phyloP scores from a whole-genome alignment of 2,329 filamentous ascomycete species.

The Teratosphaeria viscida region DNA sequence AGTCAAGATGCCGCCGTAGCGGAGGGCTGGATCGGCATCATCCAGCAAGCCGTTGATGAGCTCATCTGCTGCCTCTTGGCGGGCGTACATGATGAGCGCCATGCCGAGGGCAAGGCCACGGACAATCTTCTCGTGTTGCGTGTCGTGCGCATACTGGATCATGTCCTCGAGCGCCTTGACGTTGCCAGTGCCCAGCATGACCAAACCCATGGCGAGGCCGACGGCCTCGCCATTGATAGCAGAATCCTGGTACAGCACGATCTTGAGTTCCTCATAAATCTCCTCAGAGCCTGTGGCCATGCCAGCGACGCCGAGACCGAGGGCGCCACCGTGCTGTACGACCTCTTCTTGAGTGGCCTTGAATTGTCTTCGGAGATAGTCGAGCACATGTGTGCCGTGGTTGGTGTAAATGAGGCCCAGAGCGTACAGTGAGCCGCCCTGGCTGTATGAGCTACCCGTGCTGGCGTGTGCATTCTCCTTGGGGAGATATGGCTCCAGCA shows the following conservation, averaged over 20 bases:
- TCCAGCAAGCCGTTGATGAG: conserved; percentile 87
- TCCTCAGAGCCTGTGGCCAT: conserved; percentile 91
- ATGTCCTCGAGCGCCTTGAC: conserved; percentile 88
- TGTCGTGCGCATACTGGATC: conserved; percentile 96
- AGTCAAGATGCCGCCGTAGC: conserved; percentile 98
- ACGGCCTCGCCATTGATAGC: conserved; percentile 96
- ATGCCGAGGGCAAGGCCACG: conserved; percentile 91
- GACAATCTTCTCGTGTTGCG: conserved; percentile 97
- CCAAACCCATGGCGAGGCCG: conserved; percentile 88
- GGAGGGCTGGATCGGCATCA: conserved; percentile 83
- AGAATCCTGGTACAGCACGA: conserved; percentile 82
- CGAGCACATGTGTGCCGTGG: conserved; percentile 80
- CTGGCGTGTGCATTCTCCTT: conserved; percentile 58
- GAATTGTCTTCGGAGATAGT: conserved; percentile 69
- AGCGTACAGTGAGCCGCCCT: conserved; percentile 90
- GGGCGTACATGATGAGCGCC: conserved; percentile 96
- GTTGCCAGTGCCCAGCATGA: conserved; percentile 98
- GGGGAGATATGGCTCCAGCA: conserved; percentile 89
- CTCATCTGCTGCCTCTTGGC: conserved; percentile 88
- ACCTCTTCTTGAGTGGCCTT: conserved; percentile 74
- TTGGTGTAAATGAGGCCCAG: conserved; percentile 96
- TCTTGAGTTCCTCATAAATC: conserved; percentile 84
- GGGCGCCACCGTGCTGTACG: conserved; percentile 89
- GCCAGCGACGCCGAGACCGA: conserved; percentile 89
- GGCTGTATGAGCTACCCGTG: conserved; percentile 82